Base-by-base conservation (phyloP, 2,329 filamentous ascomycete species). In the Conoideocrella luteorostrata region DNA sequence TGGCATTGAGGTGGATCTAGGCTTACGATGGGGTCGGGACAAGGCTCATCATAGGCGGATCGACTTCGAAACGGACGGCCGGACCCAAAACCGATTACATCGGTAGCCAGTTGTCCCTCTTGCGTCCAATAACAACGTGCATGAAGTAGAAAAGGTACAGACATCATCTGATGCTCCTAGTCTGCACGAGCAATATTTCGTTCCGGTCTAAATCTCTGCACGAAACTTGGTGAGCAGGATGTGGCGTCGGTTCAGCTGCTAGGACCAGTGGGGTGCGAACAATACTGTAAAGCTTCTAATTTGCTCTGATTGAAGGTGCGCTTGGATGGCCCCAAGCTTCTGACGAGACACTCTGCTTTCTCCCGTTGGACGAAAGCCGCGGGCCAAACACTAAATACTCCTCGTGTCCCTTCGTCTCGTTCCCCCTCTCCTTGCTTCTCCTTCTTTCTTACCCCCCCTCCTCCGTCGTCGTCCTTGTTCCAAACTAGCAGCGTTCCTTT, bases 401-500 rank as follows among this genome's bases (percentile, higher is more conserved):
- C 10, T 20, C 17, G 9, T 35, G 33, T 13, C 18, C 33, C 18
- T 35, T 35, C 33, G 11, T 35, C n/a, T n/a, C n/a, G n/a, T n/a
- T n/a, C n/a, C n/a, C n/a, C n/a, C n/a, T n/a, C n/a, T 40, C 24
- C 29, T 39, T 42, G 30, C 34, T 33, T 17, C 17, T 41, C 33
- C 23, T 12, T 18, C 20, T 22, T 9, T 18, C 17, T 18, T n/a
- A 22, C 13, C 17, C 17, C 29, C 36, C 28, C 28, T 37, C 34
- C 23, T 45, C 18, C 28, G 30, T 18, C 17, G n/a, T 11, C 6
- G 5, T 3, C 21, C 32, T 5, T 24, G 5, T 5, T 23, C 12
- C 26, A 21, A 28, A 17, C 5, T 13, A 11, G 24, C 28, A 26
- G 10, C 23, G 7, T n/a, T n/a, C n/a, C n/a, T n/a, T n/a, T n/a